Conservation (phyloP, 176 grass and related monocot species). For the Oryza coarctata region DNA sequence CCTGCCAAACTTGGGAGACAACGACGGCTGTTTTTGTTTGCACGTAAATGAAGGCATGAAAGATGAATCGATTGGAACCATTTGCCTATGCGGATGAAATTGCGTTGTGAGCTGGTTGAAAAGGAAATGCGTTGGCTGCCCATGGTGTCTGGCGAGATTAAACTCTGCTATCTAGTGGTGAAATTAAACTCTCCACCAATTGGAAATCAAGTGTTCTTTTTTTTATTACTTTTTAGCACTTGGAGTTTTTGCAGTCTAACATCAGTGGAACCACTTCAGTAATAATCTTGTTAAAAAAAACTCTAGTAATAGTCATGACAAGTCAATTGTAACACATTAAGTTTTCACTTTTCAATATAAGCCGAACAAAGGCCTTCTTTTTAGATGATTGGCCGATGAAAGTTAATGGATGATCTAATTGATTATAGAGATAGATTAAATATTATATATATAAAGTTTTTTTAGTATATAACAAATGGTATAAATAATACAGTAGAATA, state of each 20-base stretch:
- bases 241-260: not conserved
- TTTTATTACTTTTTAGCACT: not conserved
- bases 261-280: not conserved
- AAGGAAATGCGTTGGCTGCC: not conserved
- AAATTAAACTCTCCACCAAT: not conserved
- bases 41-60: not conserved
- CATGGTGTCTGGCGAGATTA: not conserved
- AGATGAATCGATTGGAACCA: not conserved
- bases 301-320: not conserved
- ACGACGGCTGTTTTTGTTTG: slow-evolving; percentile 23
- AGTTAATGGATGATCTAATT: too few relatives aligned
- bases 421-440: too few relatives aligned
- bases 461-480: too few relatives aligned
- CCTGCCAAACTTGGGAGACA: slow-evolving; percentile 42
- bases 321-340: not conserved
- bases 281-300: not conserved
- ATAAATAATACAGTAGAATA: too few relatives aligned
- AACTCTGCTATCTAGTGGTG: not conserved
- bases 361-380: not conserved
- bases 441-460: too few relatives aligned
- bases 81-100: not conserved
- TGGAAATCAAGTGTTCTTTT: not conserved
- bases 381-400: too few relatives aligned
- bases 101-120: slow-evolving; percentile 1
- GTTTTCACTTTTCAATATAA: not conserved